Evolutionary conservation across 257 asterid genomes (phyloP).

Genomic region (Petrea volubilis): DNA sequence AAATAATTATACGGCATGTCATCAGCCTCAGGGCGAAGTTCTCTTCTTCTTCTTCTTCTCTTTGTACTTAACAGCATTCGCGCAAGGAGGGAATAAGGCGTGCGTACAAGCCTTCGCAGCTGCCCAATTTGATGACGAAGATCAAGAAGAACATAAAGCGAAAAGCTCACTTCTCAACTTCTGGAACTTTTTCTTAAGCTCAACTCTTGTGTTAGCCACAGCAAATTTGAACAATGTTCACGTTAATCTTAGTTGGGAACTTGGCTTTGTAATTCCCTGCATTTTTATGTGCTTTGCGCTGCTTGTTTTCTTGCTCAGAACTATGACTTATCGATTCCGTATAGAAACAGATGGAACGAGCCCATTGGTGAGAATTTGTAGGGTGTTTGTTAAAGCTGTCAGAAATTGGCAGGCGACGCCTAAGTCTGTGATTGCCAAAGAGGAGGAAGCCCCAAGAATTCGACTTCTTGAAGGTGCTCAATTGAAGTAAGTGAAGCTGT

Average conservation of each 20-base stretch:
- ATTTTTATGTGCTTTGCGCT: conserved; percentile 46
- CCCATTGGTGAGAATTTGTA: conserved; percentile 30
- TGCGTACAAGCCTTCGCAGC: conserved; percentile 35
- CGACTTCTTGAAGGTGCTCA: conserved; percentile 17
- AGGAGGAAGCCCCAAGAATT: conserved; percentile 17
- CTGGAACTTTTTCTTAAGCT: conserved; percentile 30
- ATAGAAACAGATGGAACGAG: conserved; percentile 16
- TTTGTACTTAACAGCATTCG: conserved; percentile 41
- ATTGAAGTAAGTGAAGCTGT: conserved; percentile 27
- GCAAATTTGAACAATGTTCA: conserved; percentile 47
- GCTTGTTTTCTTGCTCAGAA: conserved; percentile 38
- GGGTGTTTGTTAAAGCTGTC: conserved; percentile 26
- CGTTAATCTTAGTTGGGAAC: conserved; percentile 55
- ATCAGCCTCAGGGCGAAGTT: conserved; percentile 31
- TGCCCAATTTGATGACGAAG: conserved; percentile 39
- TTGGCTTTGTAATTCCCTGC: conserved; percentile 64
- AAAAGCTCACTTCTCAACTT: conserved; percentile 41
- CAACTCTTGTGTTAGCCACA: conserved; percentile 26
- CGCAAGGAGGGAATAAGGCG: conserved; percentile 45
- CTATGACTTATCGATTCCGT: conserved; percentile 45
- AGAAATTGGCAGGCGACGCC: conserved; percentile 25
- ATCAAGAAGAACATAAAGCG: conserved; percentile 23
- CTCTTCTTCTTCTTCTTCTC: conserved; percentile 45
- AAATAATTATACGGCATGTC: neutral
- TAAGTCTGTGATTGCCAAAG: neutral